phyloP scores from a whole-genome alignment of 768 basidiomycete genomes.

The Kwoniella shandongensis region DNA sequence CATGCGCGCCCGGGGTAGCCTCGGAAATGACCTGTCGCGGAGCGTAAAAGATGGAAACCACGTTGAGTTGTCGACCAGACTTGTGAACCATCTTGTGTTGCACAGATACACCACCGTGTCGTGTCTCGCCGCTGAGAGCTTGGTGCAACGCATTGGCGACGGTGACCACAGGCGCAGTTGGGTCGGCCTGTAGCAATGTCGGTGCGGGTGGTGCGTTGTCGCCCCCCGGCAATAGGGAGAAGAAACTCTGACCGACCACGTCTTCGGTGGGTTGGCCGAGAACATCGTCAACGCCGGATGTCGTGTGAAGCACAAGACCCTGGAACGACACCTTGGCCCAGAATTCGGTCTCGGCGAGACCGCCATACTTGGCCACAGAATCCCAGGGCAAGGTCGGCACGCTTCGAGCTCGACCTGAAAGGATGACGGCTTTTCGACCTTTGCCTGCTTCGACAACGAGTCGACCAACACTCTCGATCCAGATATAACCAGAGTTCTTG shows the following conservation, averaged over 20 bases:
- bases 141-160: constrained; percentile 42
- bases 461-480: constrained; percentile 87
- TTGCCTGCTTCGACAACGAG: constrained; percentile 91
- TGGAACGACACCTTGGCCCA: constrained; percentile 56
- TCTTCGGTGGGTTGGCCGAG: constrained; percentile 49
- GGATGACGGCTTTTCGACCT: constrained; percentile 87
- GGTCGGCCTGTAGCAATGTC: constrained; percentile 16
- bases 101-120: constrained; percentile 35
- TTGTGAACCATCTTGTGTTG: constrained; percentile 49
- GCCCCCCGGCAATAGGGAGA: constrained; percentile 46
- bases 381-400: constrained; percentile 68
- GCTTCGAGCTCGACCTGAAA: constrained; percentile 73
- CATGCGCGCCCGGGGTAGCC: not conserved
- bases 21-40: constrained; percentile 13
- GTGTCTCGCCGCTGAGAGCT: constrained; percentile 34
- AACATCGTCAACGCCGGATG: constrained; percentile 45
- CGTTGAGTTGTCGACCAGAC: constrained; percentile 47
- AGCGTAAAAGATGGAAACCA: constrained; percentile 52
- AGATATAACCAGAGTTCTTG: constrained; percentile 69
- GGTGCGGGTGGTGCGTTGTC: constrained; percentile 38
- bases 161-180: constrained; percentile 27
- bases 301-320: constrained; percentile 55
- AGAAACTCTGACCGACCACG: constrained; percentile 53
- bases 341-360: constrained; percentile 56
- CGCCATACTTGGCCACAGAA: constrained; percentile 61